Base-by-base conservation (phyloP, 495 filamentous ascomycete genomes). In the Annulohypoxylon moriforme region DNA sequence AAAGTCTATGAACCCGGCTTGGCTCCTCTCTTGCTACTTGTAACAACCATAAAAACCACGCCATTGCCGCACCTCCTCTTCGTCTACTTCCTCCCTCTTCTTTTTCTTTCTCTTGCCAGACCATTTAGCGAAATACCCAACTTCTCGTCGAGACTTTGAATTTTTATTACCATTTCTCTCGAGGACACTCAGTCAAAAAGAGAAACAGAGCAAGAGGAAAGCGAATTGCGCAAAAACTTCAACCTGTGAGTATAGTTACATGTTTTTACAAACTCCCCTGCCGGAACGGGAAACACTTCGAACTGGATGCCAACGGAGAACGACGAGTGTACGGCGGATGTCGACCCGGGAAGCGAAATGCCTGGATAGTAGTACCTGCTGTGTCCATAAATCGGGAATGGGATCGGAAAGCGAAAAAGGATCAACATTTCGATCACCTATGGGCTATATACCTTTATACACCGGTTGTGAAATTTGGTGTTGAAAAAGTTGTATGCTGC, bases 41-140 rank as follows among this genome's bases (percentile, higher is more conserved):
- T 29, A 47, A 57, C 72, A 75, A 53, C 58, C 68, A 78, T 78
- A 78, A 78, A 78, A 78, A 62, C 75, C 59, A 47, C 33, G 13
- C 52, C 46, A 46, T 50, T 59, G 74, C 75, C 74, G 71, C 76
- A 63, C 74, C 74, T 73, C 74, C 68, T 67, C 60, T 71, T 34
- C 64, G 34, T 16, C 68, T 59, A 27, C 55, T 66, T 40, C 33
- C 60, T 49, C 56, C 18, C 38, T 64, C 49, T 72, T 60, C 38
- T 47, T 72, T 73, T 72, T 73, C 69, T 75, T 76, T 72, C 71
- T 71, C 65, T 77, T 75, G 71, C 76, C 74, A 72, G 70, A 68
- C 52, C 63, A 71, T 64, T 68, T 65, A 61, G 70, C 72, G 59
- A 78, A 76, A 69, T 74, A 68, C 67, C 76, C 67, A 69, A 64